Percentiles rank a stretch among this genome's conserved stretches.
These are phyloP conservation scores for Zoysia japonica DNA, from an alignment of 176 grass and related monocot species.

Conservation along the genomic window DNA sequence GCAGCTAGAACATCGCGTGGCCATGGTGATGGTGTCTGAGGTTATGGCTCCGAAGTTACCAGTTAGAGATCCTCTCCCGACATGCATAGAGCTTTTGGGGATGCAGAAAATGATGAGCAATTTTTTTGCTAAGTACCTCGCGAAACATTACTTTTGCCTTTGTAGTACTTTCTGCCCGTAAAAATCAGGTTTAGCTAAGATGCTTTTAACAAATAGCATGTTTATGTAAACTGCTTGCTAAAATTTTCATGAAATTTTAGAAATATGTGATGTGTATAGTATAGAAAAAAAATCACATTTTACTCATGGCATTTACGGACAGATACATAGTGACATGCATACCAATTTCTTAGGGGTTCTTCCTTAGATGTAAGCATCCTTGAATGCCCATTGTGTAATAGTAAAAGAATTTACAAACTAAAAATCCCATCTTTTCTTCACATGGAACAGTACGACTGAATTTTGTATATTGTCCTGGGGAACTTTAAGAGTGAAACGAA, in stretches of 20 bases:
- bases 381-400: conserved; percentile 4
- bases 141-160: too few species aligned
- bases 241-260: background rate
- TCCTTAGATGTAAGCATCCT: background rate
- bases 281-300: background rate
- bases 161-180: too few species aligned
- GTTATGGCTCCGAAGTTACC: too few species aligned
- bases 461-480: conserved; percentile 59
- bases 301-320: background rate
- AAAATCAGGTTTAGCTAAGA: too few species aligned
- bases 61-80: too few species aligned
- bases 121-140: too few species aligned
- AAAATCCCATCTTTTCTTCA: conserved; percentile 99
- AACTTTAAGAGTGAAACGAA: conserved; percentile 71
- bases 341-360: conserved; percentile 19
- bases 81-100: too few species aligned
- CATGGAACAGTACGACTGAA: conserved; percentile 61
- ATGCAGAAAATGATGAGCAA: too few species aligned
- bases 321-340: conserved; percentile 15
- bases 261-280: background rate
- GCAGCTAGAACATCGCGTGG: too few species aligned
- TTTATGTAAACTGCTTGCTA: background rate
- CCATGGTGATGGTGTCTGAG: too few species aligned
- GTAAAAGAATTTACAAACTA: conserved; percentile 37
- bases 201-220: too few species aligned